Evolutionary conservation across 192 early-diverging fungal genomes (phyloP).

Genomic region (Entomortierella parvispora): DNA sequence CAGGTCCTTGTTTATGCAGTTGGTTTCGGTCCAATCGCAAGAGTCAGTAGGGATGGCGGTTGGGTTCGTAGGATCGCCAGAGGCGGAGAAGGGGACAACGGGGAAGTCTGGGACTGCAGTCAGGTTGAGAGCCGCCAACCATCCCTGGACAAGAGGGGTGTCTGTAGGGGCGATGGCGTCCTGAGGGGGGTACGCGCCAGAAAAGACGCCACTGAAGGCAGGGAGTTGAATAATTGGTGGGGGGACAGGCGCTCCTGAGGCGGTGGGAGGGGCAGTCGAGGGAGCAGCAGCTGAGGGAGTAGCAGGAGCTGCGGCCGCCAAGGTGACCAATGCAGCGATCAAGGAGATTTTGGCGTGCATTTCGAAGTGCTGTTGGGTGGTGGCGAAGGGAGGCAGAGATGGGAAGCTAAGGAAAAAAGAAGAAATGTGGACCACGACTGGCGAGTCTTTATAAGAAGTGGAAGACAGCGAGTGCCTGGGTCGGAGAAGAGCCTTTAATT

Average conservation of each 20-base stretch:
- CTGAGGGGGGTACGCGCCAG: constrained; percentile 7
- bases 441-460: no score
- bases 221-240: constrained; percentile 15
- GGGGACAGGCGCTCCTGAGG: neutral
- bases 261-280: neutral
- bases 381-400: no score
- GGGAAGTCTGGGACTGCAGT: constrained; percentile 22
- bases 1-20: constrained; percentile 54
- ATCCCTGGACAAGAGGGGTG: constrained; percentile 35
- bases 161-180: constrained; percentile 20
- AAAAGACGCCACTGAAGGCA: constrained; percentile 29
- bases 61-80: constrained; percentile 7
- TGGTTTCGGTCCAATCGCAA: constrained; percentile 57
- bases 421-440: no score
- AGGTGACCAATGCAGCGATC: constrained; percentile 5
- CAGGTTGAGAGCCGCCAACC: constrained; percentile 34
- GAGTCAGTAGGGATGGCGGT: constrained; percentile 15
- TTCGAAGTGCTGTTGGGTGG: no score
- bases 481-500: no score
- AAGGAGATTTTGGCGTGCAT: constrained; percentile 8
- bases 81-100: constrained; percentile 19
- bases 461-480: no score
- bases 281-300: neutral
- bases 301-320: constrained; percentile 3
- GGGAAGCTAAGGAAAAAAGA: no score